These are phyloP conservation scores for Gossypium gossypioides DNA, from an alignment of 441 rosid genomes.

Conservation along the genomic window DNA sequence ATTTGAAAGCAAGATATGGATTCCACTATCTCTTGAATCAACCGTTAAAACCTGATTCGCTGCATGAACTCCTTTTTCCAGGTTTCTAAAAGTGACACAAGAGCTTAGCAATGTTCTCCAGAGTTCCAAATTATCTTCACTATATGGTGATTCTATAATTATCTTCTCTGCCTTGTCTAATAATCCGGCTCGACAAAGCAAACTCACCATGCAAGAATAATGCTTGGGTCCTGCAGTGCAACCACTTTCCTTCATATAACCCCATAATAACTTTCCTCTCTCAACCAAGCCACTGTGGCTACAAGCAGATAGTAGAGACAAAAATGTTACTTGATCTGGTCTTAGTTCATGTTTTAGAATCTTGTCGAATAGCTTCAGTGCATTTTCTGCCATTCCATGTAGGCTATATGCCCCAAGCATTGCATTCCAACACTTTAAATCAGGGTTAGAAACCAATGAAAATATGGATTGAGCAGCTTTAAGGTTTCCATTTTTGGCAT, in stretches of 20 bases:
- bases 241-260: constrained; percentile 44
- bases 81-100: constrained; percentile 44
- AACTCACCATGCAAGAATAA: constrained; percentile 72
- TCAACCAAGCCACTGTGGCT: constrained; percentile 57
- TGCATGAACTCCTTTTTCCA: constrained; percentile 45
- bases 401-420: constrained; percentile 69
- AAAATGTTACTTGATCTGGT: constrained; percentile 68
- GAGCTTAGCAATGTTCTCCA: constrained; percentile 82
- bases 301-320: constrained; percentile 69
- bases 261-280: constrained; percentile 60
- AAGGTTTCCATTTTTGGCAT: constrained; percentile 60
- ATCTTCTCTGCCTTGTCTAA: constrained; percentile 49
- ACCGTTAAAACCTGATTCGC: constrained; percentile 52
- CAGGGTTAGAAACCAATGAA: constrained; percentile 38
- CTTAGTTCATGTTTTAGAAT: constrained; percentile 31
- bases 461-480: constrained; percentile 47
- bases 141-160: constrained; percentile 33
- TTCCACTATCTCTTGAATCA: constrained; percentile 50
- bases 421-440: constrained; percentile 82
- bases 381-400: constrained; percentile 64
- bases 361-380: constrained; percentile 35
- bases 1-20: constrained; percentile 57
- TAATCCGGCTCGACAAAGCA: constrained; percentile 67
- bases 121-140: constrained; percentile 37
- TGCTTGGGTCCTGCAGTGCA: constrained; percentile 58